These are phyloP conservation scores for Cordyceps javanica DNA, from an alignment of 2,329 filamentous ascomycete genomes.

Conservation along the genomic window DNA sequence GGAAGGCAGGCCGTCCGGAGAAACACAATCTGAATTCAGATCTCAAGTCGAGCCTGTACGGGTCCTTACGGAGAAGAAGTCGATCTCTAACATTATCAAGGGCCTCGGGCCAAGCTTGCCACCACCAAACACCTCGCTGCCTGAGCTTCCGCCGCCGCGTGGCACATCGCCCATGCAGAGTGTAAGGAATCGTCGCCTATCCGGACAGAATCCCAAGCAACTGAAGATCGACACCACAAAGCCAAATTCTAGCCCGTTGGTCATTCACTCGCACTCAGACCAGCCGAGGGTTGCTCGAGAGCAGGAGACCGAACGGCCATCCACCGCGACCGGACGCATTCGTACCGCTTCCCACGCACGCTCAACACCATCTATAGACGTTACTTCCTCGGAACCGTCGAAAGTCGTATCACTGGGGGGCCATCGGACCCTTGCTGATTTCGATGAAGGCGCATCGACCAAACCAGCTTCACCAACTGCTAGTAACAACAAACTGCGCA, in stretches of 20 bases:
- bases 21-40: conserved; percentile 42
- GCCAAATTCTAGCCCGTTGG: conserved; percentile 20
- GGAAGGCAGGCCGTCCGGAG: conserved; percentile 47
- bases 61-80: conserved; percentile 59
- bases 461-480: conserved; percentile 49
- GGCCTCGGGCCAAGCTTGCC: conserved; percentile 30
- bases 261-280: not conserved
- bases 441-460: conserved; percentile 32
- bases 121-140: conserved; percentile 43
- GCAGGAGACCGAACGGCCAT: not conserved
- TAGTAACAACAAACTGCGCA: conserved; percentile 40
- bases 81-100: conserved; percentile 18
- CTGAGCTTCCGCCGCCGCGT: conserved; percentile 34
- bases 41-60: conserved; percentile 52
- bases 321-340: not conserved
- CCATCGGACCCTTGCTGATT: conserved; percentile 27
- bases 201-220: conserved; percentile 72
- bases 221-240: conserved; percentile 77
- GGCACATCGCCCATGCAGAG: conserved; percentile 35
- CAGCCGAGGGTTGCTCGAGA: not conserved
- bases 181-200: conserved; percentile 71
- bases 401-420: conserved; percentile 26
- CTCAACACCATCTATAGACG: conserved; percentile 7
- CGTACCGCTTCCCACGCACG: not conserved
- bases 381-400: conserved; percentile 22